These are phyloP conservation scores for Globisporangium polare DNA, from an alignment of 352 stramenopile species.

Conservation along the genomic window DNA sequence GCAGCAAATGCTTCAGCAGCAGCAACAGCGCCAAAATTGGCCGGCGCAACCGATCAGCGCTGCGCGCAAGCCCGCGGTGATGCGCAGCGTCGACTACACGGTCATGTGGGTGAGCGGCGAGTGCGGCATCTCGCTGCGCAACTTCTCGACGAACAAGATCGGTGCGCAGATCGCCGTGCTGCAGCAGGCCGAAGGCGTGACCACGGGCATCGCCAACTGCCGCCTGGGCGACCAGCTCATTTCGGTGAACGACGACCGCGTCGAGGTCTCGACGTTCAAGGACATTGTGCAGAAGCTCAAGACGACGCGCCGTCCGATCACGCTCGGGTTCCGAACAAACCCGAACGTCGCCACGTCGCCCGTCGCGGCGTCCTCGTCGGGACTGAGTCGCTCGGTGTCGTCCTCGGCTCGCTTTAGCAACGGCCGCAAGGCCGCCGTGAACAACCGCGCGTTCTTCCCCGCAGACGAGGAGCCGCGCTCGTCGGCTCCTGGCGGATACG, in stretches of 20 bases:
- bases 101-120: constrained; percentile 83
- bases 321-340: constrained; percentile 66
- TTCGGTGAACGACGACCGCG: constrained; percentile 65
- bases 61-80: constrained; percentile 4
- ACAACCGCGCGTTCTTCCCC: constrained; percentile 13
- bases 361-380: constrained; percentile 6
- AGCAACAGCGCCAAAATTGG: constrained; percentile 12
- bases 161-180: constrained; percentile 77
- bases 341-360: constrained; percentile 69
- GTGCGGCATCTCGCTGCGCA: constrained; percentile 80
- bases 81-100: constrained; percentile 42
- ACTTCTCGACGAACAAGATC: constrained; percentile 73
- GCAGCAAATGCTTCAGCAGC: constrained; percentile 21
- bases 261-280: constrained; percentile 52
- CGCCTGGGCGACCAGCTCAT: constrained; percentile 71
- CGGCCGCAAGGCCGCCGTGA: neutral
- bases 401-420: neutral
- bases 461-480: constrained; percentile 6
- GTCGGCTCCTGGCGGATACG: neutral
- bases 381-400: neutral
- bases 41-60: neutral
- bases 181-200: constrained; percentile 74
- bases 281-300: constrained; percentile 83
- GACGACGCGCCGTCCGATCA: constrained; percentile 61
- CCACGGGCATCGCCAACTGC: constrained; percentile 73